Base-by-base conservation (phyloP, 257 asterid genomes). In the Oldenlandia corymbosa region DNA sequence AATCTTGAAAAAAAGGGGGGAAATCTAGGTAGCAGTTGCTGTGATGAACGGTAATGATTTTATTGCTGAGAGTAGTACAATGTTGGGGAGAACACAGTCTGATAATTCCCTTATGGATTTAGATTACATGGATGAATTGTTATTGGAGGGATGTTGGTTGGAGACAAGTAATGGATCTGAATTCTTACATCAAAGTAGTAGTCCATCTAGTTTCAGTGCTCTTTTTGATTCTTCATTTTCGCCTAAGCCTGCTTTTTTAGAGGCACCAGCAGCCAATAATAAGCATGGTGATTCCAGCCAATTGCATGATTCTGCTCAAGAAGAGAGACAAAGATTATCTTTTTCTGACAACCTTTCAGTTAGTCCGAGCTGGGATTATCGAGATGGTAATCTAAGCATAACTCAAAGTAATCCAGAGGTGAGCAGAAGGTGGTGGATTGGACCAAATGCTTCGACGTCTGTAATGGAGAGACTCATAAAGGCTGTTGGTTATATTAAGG, bases 111-210 rank as follows among this genome's bases (percentile, higher is more conserved):
- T 83, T 46, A 77, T 88, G 90, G 96, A 91, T 81, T 70, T 86
- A 75, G 98, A 88, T 86, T 84, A 68, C 76, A 79, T 88, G 88
- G 95, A 88, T 75, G 93, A 81, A 53, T 68, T 91, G 1, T 71
- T 91, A 56, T 70, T 82, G 23, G 97, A 85, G 28, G 97, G 95
- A 24, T 86, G 91, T 71, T 85, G 93, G 98, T 75, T 91, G 72
- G 97, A 88, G 60, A 71, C 92, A 41, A 70, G 76, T 64, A 88
- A 85, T 57, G 82, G 67, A 80, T 78, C 87, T 49, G 88, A 85
- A 20, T 77, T 82, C 81, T 71, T 83, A 28, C 73, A 68, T 42
- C 75, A 80, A 49, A 79, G n/a, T n/a, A n/a, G n/a, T n/a, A n/a
- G 79, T 55, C 67, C 81, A 66, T 58, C 82, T n/a, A 62, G 68